Evolutionary conservation across 495 filamentous ascomycete genomes (phyloP).

Genomic region (Aspergillus nanangensis): DNA sequence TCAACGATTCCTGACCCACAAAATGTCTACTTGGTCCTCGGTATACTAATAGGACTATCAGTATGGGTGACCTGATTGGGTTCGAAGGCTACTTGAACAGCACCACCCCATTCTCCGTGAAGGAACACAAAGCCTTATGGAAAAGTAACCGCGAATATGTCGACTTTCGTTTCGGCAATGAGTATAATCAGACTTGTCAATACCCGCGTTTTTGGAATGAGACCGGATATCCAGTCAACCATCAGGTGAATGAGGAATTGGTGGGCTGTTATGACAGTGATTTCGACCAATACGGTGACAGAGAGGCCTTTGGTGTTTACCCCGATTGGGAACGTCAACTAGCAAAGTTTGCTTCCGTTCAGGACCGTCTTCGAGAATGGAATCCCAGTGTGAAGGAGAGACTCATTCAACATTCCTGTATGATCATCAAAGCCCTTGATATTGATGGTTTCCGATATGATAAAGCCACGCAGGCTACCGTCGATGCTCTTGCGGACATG

Average conservation of each 20-base stretch:
- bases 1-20: conserved; percentile 1
- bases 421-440: conserved; percentile 59
- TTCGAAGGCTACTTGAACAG: conserved; percentile 63
- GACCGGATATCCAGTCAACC: conserved; percentile 49
- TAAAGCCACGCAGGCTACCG: conserved; percentile 62
- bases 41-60: conserved; percentile 9
- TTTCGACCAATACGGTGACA: conserved; percentile 68
- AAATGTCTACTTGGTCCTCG: background rate
- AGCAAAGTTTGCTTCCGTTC: conserved; percentile 69
- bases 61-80: conserved; percentile 64
- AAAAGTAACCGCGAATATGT: conserved; percentile 55
- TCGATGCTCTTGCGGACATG: conserved; percentile 59
- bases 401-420: conserved; percentile 61
- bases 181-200: conserved; percentile 53
- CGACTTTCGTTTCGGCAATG: conserved; percentile 60
- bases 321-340: conserved; percentile 66
- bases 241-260: conserved; percentile 38
- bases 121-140: conserved; percentile 57
- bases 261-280: conserved; percentile 65
- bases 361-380: conserved; percentile 74
- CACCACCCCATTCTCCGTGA: conserved; percentile 54
- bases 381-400: conserved; percentile 53
- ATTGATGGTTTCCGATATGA: conserved; percentile 69
- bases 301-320: conserved; percentile 63
- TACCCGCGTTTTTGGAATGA: conserved; percentile 68